Evolutionary conservation across 2,329 filamentous ascomycete genomes (phyloP), one percentile per base, ranked within the genome.

Genomic region (Penicillium sp.): DNA sequence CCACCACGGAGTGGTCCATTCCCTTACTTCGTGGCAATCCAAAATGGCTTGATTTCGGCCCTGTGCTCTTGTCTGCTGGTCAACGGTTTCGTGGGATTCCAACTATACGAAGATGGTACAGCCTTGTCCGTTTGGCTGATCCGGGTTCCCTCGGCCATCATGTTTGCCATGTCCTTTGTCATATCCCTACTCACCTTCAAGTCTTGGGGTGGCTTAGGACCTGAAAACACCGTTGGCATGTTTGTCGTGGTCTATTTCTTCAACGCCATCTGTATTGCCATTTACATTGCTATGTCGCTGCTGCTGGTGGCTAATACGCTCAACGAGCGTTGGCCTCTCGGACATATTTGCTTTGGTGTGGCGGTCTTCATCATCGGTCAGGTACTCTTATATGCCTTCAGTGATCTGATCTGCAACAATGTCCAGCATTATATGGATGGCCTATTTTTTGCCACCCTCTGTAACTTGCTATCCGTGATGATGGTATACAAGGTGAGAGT

Each of bases 71-170:
- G 90, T 73, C 82, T 99, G 55, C 80, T 98, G 67, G 93, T 99
- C 81, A 98, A 98, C 75, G 95, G 95, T 45, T 99, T 99, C 71
- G 93, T 99, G 54, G 95, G 95, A 35, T 99, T 99, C 77, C 95
- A 98, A 77, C 82, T 99, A 13, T 99, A 99, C 75, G 95, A 99
- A 76, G 95, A 99, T 69, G 95, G 95, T 49, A 99, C 95, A 1
- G 89, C 89, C 1, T 80, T 98, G 42, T 97, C 93, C 0, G 88
- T 99, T 43, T 99, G 95, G 95, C 86, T 97, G 67, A 81, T 99
- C 60, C 87, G 93, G 53, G 78, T 90, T 27, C 87, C 86, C 71
- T 96, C 91, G 2, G 77, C 89, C 16, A 84, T 82, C 62, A 93
- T 96, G 79, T 98, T 97, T 77, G 79, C 89, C 62, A 87, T 99